Conservation (phyloP, 331 rosid species). For the Acacia concinna region DNA sequence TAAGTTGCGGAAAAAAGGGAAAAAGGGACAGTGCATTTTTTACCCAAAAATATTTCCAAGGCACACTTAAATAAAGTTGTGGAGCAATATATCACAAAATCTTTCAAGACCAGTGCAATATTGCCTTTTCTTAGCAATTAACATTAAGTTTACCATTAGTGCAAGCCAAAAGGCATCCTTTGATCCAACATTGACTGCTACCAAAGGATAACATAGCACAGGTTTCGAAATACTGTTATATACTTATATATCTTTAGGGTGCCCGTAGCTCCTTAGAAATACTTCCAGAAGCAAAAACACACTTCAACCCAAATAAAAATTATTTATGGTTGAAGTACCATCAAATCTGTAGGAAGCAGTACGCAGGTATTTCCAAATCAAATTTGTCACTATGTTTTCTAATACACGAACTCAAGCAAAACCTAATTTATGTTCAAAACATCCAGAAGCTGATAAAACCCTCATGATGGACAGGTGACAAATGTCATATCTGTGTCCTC, state of each 20-base stretch:
- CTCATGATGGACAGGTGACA: background rate
- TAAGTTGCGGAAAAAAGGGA: background rate
- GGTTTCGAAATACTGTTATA: background rate
- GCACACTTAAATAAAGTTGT: background rate
- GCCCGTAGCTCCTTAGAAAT: background rate
- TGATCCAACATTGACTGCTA: background rate
- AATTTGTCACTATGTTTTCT: background rate
- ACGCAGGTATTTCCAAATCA: background rate
- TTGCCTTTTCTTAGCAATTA: background rate
- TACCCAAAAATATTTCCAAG: background rate
- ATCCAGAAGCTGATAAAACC: background rate
- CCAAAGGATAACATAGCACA: background rate
- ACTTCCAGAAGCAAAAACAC: background rate
- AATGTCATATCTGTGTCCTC: background rate
- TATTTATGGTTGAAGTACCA: background rate
- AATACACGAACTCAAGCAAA: background rate
- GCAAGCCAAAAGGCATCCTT: background rate
- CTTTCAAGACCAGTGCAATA: background rate
- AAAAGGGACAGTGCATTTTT: background rate
- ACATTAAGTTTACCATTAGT: background rate
- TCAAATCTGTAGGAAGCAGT: background rate
- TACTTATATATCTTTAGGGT: background rate
- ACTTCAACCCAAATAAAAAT: background rate
- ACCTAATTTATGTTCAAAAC: background rate
- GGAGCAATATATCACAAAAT: background rate